Percentiles rank a stretch among this genome's conserved stretches.
phyloP scores from a whole-genome alignment of 805 yeast species.

The Saccharomyces kudriavzevii region DNA sequence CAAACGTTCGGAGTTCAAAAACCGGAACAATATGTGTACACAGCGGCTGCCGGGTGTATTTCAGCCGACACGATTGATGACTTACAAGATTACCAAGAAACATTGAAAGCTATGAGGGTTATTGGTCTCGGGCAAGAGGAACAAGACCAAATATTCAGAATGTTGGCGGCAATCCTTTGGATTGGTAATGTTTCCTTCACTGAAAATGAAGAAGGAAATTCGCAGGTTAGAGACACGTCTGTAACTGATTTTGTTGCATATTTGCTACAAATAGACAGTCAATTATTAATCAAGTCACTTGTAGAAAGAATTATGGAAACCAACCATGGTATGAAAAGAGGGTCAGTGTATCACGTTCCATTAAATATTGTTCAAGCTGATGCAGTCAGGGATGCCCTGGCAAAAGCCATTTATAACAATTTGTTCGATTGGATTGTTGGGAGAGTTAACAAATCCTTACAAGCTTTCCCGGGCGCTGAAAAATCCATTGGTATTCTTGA shows the following conservation, averaged over 20 bases:
- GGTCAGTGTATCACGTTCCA: slow-evolving; percentile 88
- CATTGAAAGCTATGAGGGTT: slow-evolving; percentile 71
- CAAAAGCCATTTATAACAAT: slow-evolving; percentile 84
- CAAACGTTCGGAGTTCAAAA: slow-evolving; percentile 77
- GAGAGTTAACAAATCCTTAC: slow-evolving; percentile 72
- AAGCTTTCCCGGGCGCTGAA: slow-evolving; percentile 37
- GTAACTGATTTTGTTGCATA: slow-evolving; percentile 90
- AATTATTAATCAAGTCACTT: slow-evolving; percentile 53
- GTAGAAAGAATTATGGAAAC: slow-evolving; percentile 80
- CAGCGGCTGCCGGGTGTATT: slow-evolving; percentile 75
- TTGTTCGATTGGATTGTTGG: slow-evolving; percentile 92
- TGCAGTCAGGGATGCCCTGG: slow-evolving; percentile 87
- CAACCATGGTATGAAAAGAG: slow-evolving; percentile 75
- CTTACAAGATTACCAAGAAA: slow-evolving; percentile 62
- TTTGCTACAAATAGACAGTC: slow-evolving; percentile 66
- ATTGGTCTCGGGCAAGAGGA: slow-evolving; percentile 75
- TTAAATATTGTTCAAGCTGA: slow-evolving; percentile 82
- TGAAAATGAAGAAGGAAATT: slow-evolving; percentile 78
- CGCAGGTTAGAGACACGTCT: slow-evolving; percentile 67
- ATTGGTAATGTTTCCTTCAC: slow-evolving; percentile 78
- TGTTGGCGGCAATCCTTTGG: slow-evolving; percentile 81
- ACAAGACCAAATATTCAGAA: slow-evolving; percentile 79
- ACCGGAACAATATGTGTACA: slow-evolving; percentile 84
- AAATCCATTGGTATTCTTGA: slow-evolving; percentile 86
- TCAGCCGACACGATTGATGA: slow-evolving; percentile 81